Conservation (phyloP, 257 asterid species). For the Rehmannia glutinosa region DNA sequence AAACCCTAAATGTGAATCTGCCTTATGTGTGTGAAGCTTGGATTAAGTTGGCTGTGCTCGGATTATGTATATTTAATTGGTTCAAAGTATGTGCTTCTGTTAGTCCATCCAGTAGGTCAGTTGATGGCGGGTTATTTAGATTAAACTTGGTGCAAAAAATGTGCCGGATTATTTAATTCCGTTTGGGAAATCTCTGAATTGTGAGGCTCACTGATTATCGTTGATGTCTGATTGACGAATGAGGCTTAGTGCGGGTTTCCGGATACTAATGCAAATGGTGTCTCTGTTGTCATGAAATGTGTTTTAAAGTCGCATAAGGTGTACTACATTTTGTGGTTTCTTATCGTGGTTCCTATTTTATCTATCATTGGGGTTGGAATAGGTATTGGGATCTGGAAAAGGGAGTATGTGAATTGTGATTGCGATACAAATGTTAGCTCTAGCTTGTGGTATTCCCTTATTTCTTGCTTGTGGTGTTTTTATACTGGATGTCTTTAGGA, state of each 20-base stretch:
- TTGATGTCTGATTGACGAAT: no score
- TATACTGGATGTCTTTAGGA: background rate
- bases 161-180: background rate
- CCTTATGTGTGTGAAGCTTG: background rate
- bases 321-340: background rate
- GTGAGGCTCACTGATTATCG: background rate
- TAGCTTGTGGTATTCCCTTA: background rate
- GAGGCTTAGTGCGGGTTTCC: background rate
- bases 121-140: background rate
- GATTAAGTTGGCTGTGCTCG: background rate
- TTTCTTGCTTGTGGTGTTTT: no score
- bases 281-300: background rate
- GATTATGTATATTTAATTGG: no score
- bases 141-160: background rate
- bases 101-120: no score
- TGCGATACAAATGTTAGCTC: background rate
- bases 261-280: background rate
- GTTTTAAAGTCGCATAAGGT: background rate
- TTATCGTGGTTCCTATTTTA: background rate
- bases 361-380: background rate
- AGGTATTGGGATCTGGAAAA: background rate
- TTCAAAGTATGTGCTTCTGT: background rate
- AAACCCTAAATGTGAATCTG: slow-evolving; percentile 32
- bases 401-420: background rate
- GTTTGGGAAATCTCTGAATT: background rate